Conservation (phyloP, 306 rosid genomes). For the Vigna unguiculata region DNA sequence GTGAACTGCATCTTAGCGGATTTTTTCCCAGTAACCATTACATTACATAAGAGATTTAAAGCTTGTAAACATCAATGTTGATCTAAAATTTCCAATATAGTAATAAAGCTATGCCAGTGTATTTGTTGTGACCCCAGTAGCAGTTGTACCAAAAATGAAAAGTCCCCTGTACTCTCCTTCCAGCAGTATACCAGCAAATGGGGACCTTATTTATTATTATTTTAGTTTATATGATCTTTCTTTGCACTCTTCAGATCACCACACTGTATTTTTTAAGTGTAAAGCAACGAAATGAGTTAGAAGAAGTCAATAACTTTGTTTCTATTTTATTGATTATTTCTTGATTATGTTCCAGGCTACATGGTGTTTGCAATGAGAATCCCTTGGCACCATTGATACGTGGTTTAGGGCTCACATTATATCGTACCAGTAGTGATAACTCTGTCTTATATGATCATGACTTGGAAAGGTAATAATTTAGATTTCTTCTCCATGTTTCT, state of each 20-base stretch:
- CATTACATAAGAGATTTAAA: not conserved
- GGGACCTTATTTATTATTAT: not conserved
- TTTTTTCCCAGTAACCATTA: not conserved
- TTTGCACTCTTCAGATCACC: not conserved
- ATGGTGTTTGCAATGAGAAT: slow-evolving; percentile 88
- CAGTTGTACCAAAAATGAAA: not conserved
- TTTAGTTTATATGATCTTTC: too few relatives aligned
- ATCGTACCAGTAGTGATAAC: slow-evolving; percentile 85
- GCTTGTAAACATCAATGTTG: not conserved
- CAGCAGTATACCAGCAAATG: not conserved
- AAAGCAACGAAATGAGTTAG: not conserved
- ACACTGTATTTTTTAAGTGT: not conserved
- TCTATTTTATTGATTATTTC: not conserved
- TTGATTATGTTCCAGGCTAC: slow-evolving; percentile 67
- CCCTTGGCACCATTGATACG: slow-evolving; percentile 92
- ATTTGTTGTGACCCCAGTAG: not conserved
- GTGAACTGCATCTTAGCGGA: not conserved
- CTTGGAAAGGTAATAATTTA: slow-evolving; percentile 74
- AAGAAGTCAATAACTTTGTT: not conserved
- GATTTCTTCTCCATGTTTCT: not conserved
- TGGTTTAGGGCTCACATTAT: slow-evolving; percentile 69
- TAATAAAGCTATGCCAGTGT: not conserved
- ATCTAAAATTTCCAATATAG: not conserved
- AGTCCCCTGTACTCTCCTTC: not conserved
- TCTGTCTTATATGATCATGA: slow-evolving; percentile 93